phyloP scores from a whole-genome alignment of 768 basidiomycete species.

The Candolleomyces eurysporus region DNA sequence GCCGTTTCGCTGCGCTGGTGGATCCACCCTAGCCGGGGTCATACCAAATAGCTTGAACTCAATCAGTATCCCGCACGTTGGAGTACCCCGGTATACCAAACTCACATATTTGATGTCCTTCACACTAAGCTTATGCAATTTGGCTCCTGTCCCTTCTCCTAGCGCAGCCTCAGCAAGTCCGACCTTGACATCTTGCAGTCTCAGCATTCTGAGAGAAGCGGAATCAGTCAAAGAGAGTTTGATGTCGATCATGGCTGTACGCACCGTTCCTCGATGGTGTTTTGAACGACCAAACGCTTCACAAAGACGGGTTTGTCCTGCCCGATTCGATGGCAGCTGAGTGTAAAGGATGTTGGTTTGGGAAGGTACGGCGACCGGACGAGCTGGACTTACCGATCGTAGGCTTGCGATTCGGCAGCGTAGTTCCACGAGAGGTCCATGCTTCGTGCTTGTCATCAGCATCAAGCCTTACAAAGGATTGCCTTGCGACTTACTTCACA shows the following conservation, averaged over 20 bases:
- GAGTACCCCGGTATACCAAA: conserved; percentile 4
- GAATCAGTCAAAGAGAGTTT: not conserved
- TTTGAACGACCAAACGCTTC: conserved; percentile 61
- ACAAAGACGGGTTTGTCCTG: conserved; percentile 69
- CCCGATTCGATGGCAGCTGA: conserved; percentile 65
- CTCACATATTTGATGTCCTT: conserved; percentile 64
- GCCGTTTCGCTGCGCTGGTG: not conserved
- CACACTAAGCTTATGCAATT: conserved; percentile 65
- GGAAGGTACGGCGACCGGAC: conserved; percentile 7
- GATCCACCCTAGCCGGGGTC: conserved; percentile 7
- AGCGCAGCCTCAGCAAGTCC: conserved; percentile 68
- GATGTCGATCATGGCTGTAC: conserved; percentile 14
- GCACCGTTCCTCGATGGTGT: conserved; percentile 76
- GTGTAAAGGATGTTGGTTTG: conserved; percentile 22
- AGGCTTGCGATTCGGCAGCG: conserved; percentile 69
- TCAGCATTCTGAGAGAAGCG: conserved; percentile 51
- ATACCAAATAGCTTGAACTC: conserved; percentile 36
- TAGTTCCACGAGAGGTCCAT: conserved; percentile 77
- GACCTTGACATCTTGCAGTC: conserved; percentile 67
- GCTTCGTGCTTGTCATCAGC: conserved; percentile 27
- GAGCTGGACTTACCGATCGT: conserved; percentile 30
- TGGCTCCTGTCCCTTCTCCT: conserved; percentile 62
- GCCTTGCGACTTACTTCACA: conserved; percentile 47
- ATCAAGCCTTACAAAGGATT: not conserved
- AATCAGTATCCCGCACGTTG: too few species aligned